Percentiles rank a stretch among this genome's conserved stretches.
These are phyloP conservation scores for Metarhizium album DNA, from an alignment of 2,329 filamentous ascomycete species.

Conservation along the genomic window DNA sequence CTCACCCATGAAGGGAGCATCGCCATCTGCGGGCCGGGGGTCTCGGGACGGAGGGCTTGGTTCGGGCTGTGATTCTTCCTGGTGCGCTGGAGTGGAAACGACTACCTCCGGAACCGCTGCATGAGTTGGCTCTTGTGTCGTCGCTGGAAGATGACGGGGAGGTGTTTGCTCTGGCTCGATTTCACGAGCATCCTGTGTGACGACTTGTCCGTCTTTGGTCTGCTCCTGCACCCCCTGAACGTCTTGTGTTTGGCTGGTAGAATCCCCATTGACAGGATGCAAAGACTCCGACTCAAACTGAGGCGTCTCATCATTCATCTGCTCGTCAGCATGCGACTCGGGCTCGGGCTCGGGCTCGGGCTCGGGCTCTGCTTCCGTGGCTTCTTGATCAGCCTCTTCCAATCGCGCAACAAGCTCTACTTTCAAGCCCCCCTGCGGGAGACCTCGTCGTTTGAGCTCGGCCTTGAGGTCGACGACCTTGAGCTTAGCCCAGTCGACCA, in stretches of 20 bases:
- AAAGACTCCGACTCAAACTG: background rate
- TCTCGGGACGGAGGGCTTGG: background rate
- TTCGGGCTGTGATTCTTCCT: background rate
- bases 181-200: background rate
- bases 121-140: background rate
- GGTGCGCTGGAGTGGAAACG: background rate
- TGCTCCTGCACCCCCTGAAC: background rate
- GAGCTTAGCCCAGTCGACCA: constrained; percentile 45
- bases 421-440: constrained; percentile 60
- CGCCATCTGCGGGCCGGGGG: constrained; percentile 3
- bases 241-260: no score
- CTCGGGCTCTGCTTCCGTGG: background rate
- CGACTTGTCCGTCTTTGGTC: background rate
- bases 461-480: constrained; percentile 68
- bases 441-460: constrained; percentile 62
- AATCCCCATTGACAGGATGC: background rate
- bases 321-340: background rate
- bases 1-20: background rate
- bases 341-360: background rate
- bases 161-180: background rate
- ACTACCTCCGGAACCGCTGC: background rate
- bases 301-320: background rate
- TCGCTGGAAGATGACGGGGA: background rate
- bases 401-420: constrained; percentile 60
- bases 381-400: constrained; percentile 16